phyloP scores from a whole-genome alignment of 1,284 basidiomycete species.

The Sanghuangporus weigelae region DNA sequence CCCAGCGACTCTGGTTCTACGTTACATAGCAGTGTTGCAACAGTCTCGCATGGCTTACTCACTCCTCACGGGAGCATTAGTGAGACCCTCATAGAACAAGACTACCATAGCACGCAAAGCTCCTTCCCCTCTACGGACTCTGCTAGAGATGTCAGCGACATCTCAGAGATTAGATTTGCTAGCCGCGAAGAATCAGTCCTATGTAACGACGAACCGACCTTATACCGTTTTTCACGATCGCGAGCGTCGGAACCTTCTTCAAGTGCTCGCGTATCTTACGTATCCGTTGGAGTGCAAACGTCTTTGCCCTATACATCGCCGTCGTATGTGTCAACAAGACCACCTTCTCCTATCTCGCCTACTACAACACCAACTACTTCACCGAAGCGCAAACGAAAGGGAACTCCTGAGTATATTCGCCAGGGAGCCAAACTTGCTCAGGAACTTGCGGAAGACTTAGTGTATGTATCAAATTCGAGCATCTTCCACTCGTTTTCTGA shows the following conservation, averaged over 20 bases:
- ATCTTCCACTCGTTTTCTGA: not conserved
- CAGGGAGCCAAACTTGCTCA: not conserved
- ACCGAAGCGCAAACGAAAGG: not conserved
- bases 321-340: not conserved
- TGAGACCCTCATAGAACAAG: not conserved
- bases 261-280: not conserved
- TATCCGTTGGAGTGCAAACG: slow-evolving; percentile 8
- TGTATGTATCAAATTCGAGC: not conserved
- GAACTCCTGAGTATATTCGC: not conserved
- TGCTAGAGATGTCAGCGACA: not conserved
- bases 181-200: not conserved
- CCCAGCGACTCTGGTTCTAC: not conserved
- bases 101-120: not conserved
- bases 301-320: not conserved
- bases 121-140: not conserved
- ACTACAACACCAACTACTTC: not conserved
- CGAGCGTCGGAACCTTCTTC: not conserved
- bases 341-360: not conserved
- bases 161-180: not conserved
- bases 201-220: not conserved
- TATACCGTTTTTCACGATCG: not conserved
- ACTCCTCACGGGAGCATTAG: slow-evolving; percentile 9
- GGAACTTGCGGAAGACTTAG: not conserved
- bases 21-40: not conserved
- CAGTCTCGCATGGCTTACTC: slow-evolving; percentile 5